phyloP scores from a whole-genome alignment of 352 stramenopile genomes.

The Thalassiosira mediterranea region DNA sequence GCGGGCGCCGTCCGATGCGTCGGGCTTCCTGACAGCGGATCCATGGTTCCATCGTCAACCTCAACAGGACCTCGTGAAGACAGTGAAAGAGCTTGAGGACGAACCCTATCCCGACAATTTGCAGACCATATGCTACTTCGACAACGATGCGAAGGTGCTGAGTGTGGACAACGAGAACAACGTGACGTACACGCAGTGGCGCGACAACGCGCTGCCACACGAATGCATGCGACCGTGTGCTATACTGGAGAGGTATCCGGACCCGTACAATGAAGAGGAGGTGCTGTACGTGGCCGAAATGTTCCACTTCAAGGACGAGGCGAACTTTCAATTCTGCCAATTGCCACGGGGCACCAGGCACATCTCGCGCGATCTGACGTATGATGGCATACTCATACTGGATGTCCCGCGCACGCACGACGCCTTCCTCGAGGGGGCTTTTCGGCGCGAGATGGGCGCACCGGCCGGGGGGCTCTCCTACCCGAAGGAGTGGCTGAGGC shows the following conservation, averaged over 20 bases:
- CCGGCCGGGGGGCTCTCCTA: slow-evolving; percentile 29
- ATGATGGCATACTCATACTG: slow-evolving; percentile 43
- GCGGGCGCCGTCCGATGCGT: slow-evolving; percentile 29
- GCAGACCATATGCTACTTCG: slow-evolving; percentile 47
- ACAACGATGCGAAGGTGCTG: slow-evolving; percentile 29
- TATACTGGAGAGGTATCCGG: slow-evolving; percentile 40
- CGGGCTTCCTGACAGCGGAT: slow-evolving; percentile 32
- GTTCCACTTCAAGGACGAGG: slow-evolving; percentile 44
- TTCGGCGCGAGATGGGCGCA: slow-evolving; percentile 45
- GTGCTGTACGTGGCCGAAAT: slow-evolving; percentile 47
- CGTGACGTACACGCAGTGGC: slow-evolving; percentile 34
- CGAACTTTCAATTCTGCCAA: slow-evolving; percentile 26
- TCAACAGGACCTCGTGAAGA: slow-evolving; percentile 18
- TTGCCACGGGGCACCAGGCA: slow-evolving; percentile 28
- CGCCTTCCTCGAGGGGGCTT: slow-evolving; percentile 38
- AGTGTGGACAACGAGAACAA: slow-evolving; percentile 32
- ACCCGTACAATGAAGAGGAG: slow-evolving; percentile 8
- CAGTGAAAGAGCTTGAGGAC: slow-evolving; percentile 26
- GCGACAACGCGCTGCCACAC: slow-evolving; percentile 27
- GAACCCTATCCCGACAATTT: slow-evolving; percentile 46
- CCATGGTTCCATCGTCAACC: slow-evolving; percentile 23
- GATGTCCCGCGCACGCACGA: slow-evolving; percentile 34
- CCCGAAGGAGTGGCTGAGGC: slow-evolving; percentile 33
- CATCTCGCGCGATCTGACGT: slow-evolving; percentile 33
- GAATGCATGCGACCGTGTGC: slow-evolving; percentile 45